Base-by-base conservation (phyloP, 805 yeast species). In the Yarrowia phangngaensis region DNA sequence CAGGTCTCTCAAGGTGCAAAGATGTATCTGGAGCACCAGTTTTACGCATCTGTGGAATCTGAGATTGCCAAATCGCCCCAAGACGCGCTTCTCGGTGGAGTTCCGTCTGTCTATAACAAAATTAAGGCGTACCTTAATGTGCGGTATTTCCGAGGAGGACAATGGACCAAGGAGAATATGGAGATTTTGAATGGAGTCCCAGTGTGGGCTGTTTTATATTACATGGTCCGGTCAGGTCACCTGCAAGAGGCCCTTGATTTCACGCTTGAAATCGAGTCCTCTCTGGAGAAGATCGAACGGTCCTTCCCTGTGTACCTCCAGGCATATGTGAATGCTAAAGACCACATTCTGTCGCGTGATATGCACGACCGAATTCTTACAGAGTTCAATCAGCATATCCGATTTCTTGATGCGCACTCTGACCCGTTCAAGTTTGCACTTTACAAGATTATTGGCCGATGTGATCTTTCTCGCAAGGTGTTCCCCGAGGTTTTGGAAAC, bases 381-480 rank as follows among this genome's bases (percentile, higher is more conserved):
- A 33, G 97, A 92, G 63, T 92, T 85, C 67, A 84, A 79, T 61
- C 90, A 84, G 61, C 85, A 81, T 54, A 82, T 89, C 58, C 82
- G 86, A 52, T 76, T 73, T 52, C 63, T 72, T 33, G 73, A 66
- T 53, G 82, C 78, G 50, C 77, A 78, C 52, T 80, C 81, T 38
- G 98, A 92, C 65, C 96, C 97, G 4, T 92, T 76, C 69, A 81
- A 89, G 62, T 83, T 81, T 62, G 92, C 96, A 0, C 82, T 88
- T 5, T 92, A 86, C 69, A 90, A 92, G 65, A 74, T 92, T 19
- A 75, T 90, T 51, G 97, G 97, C n/a, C 82, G 92, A 64, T 87
- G 96, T 64, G 78, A 74, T 81, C 80, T 67, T 61, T 82, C 60
- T 70, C 83, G 38, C 72, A 80, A 64, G 79, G 79, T 64, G 69